Evolutionary conservation across 768 basidiomycete genomes (phyloP), one percentile per base, ranked within the genome.

Genomic region (Boletus sp.): DNA sequence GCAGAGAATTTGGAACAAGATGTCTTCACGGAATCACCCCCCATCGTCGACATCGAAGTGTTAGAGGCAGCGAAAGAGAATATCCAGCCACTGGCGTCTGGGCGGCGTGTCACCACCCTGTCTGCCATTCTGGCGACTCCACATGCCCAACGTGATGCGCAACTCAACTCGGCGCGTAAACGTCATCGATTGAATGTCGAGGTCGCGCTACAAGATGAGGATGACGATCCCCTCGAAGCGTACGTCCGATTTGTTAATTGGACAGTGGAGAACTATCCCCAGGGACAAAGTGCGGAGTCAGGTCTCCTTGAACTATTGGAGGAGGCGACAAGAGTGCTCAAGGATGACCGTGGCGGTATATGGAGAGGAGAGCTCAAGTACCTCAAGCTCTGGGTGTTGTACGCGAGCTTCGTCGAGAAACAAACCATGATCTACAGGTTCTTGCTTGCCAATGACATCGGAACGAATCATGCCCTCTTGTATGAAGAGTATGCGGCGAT

Each of bases 221-320:
- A 92, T 37, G 86, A 87, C 45, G 87, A 89, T 53, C 85, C 92
- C 0, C 77, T 98, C 39, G 94, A 95, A 59, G 89, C 91, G 1
- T 96, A 94, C 64, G 86, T 84, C 65, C 80, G 81, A 58, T 86
- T 98, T 62, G 88, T 98, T 50, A 82, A 89, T 50, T 98, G 95
- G 91, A 94, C 91, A 1, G 75, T 94, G 42, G 93, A 96, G 70
- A 94, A 92, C 71, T 96, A 98, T 68, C 94, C 96, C 0, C 89
- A 97, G 57, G 95, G 94, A 5, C 88, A 91, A 55, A 90, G 87
- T 49, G 87, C 87, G 1, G 89, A 94, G 67, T 93, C 90, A 12
- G 91, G 93, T 33, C 80, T 98, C n/a, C 77, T 98, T 17, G 94
- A 96, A 56, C 78, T 98, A 3, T 75, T 99, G 7, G 97, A 99